phyloP scores from a whole-genome alignment of 2,329 filamentous ascomycete species.

The Diatrype stigma region DNA sequence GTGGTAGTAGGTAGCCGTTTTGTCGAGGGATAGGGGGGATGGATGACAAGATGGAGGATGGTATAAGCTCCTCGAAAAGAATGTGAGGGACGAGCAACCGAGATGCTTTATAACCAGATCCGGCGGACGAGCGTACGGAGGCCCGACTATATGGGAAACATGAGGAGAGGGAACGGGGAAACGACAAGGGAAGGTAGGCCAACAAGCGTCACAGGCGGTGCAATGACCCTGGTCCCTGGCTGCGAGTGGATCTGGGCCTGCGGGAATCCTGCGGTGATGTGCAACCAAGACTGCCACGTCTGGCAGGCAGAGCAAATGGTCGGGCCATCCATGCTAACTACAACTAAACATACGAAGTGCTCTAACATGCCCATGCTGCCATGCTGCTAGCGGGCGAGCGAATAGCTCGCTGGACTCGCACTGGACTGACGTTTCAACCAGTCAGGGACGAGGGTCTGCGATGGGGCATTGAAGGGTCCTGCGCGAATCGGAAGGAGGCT shows the following conservation, averaged over 20 bases:
- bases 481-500: constrained; percentile 2
- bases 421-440: background rate
- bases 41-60: background rate
- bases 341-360: too few relatives aligned
- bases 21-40: background rate
- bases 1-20: background rate
- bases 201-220: background rate
- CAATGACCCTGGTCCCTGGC: background rate
- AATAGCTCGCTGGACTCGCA: too few relatives aligned
- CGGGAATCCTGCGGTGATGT: background rate
- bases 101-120: background rate
- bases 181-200: background rate
- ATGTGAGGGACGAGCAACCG: background rate
- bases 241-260: background rate
- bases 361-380: too few relatives aligned
- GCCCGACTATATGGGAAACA: background rate
- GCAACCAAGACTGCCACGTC: background rate
- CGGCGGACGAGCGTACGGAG: background rate
- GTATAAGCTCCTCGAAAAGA: background rate
- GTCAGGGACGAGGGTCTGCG: background rate
- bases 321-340: background rate
- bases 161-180: background rate
- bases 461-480: background rate
- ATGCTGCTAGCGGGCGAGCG: background rate
- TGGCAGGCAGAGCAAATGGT: background rate